Conservation (phyloP, 768 basidiomycete species). For the Termitomyces sp. region DNA sequence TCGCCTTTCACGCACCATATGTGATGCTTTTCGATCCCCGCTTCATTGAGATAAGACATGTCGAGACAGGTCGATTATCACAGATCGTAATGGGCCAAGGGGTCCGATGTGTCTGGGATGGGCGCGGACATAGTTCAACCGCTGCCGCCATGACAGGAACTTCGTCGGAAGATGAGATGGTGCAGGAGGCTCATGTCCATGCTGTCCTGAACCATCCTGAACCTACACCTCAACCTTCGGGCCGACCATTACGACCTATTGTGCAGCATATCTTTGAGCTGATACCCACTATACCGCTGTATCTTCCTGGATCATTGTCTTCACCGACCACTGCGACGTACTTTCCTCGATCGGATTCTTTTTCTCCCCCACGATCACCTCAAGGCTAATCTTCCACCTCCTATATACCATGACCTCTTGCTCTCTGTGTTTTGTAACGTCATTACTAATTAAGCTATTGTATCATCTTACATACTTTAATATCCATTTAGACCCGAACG, state of each 20-base stretch:
- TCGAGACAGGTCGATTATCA: conserved; percentile 70
- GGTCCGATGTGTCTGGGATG: conserved; percentile 88
- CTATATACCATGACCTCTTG: conserved; percentile 2
- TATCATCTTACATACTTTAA: neutral
- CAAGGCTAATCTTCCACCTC: conserved; percentile 25
- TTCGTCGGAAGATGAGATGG: conserved; percentile 43
- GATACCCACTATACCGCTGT: conserved; percentile 69
- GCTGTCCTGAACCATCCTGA: conserved; percentile 71
- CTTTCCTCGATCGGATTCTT: conserved; percentile 37
- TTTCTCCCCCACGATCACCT: conserved; percentile 54
- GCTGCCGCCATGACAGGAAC: conserved; percentile 54
- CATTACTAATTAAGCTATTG: neutral
- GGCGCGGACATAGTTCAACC: conserved; percentile 52
- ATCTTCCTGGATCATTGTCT: conserved; percentile 53
- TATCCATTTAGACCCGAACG: neutral
- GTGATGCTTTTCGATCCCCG: conserved; percentile 82
- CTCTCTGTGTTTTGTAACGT: neutral
- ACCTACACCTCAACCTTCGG: conserved; percentile 31
- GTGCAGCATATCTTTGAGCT: conserved; percentile 77
- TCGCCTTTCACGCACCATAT: conserved; percentile 86
- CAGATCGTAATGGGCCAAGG: conserved; percentile 82
- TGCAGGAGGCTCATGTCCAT: conserved; percentile 81
- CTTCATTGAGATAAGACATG: conserved; percentile 87
- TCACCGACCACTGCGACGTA: conserved; percentile 50
- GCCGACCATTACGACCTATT: conserved; percentile 37